phyloP scores from a whole-genome alignment of 2,329 filamentous ascomycete species.

The Acrocalymma vagum region DNA sequence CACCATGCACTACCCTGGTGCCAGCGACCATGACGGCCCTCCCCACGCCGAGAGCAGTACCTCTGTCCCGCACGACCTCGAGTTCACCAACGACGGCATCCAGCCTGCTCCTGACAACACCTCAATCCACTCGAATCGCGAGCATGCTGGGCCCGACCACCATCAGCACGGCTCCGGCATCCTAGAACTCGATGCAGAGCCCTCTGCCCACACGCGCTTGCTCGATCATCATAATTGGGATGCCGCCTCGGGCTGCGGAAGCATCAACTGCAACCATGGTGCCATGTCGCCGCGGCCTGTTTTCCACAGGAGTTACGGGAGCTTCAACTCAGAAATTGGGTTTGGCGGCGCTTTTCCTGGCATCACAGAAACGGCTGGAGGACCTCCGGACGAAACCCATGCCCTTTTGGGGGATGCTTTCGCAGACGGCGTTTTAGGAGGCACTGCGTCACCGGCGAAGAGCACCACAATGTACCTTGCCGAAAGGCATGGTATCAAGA shows the following conservation, averaged over 20 bases:
- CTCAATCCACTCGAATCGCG: conserved; percentile 36
- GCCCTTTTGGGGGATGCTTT: conserved; percentile 52
- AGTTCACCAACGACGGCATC: conserved; percentile 41
- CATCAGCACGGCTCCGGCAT: too few relatives aligned
- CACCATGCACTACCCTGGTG: conserved; percentile 37
- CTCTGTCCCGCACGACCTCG: conserved; percentile 22
- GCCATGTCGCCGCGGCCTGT: conserved; percentile 76
- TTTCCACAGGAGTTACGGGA: conserved; percentile 62
- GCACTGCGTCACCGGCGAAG: conserved; percentile 68
- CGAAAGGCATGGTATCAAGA: conserved; percentile 75
- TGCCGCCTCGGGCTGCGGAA: conserved; percentile 37
- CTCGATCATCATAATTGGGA: conserved; percentile 48
- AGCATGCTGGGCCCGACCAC: conserved; percentile 22
- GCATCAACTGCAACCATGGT: conserved; percentile 71
- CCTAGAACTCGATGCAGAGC: conserved; percentile 37
- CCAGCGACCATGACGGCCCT: conserved; percentile 29
- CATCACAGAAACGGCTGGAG: conserved; percentile 36
- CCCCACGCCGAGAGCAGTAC: conserved; percentile 25
- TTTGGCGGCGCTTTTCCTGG: conserved; percentile 48
- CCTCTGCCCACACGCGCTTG: conserved; percentile 49
- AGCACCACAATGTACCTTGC: conserved; percentile 77
- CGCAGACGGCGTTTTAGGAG: conserved; percentile 53
- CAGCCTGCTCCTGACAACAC: conserved; percentile 40
- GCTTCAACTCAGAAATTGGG: conserved; percentile 54
- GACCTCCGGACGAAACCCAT: conserved; percentile 43